phyloP scores from a whole-genome alignment of 108 stramenopile species.

The Stephanodiscus triporus region DNA sequence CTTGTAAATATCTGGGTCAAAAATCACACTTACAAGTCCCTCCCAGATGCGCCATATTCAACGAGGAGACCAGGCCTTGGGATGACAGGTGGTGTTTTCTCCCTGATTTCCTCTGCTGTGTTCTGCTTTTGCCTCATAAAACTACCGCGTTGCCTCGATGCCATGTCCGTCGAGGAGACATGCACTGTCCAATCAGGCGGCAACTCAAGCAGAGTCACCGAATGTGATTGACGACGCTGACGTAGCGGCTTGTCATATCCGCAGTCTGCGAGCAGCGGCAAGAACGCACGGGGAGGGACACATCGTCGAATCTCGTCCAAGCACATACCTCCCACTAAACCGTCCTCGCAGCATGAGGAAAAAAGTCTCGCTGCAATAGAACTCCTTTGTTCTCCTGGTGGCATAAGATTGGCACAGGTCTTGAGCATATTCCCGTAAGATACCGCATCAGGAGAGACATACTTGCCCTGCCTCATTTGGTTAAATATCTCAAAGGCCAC shows the following conservation, averaged over 20 bases:
- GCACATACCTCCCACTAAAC: constrained; percentile 62
- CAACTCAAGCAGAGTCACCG: constrained; percentile 47
- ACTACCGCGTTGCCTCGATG: constrained; percentile 18
- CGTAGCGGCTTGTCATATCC: constrained; percentile 25
- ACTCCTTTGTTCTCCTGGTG: constrained; percentile 50
- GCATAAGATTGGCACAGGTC: constrained; percentile 64
- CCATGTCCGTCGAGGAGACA: constrained; percentile 27
- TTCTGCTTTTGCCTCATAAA: constrained; percentile 24
- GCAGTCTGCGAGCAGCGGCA: constrained; percentile 24
- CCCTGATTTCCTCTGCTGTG: background rate
- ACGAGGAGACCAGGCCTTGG: constrained; percentile 19
- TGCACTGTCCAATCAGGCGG: constrained; percentile 54
- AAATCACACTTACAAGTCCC: constrained; percentile 47
- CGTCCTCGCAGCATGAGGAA: constrained; percentile 55
- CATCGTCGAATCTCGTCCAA: constrained; percentile 64
- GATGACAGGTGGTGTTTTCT: constrained; percentile 16
- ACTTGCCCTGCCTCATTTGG: constrained; percentile 14
- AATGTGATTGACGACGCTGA: constrained; percentile 18
- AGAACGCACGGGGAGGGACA: constrained; percentile 45
- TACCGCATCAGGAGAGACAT: constrained; percentile 57
- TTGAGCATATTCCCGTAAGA: constrained; percentile 74
- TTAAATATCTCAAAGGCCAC: constrained; percentile 62
- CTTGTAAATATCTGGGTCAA: no score
- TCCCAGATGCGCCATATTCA: constrained; percentile 57
- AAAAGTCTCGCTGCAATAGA: constrained; percentile 61